phyloP scores from a whole-genome alignment of 352 stramenopile species.

The Globisporangium nagaii region DNA sequence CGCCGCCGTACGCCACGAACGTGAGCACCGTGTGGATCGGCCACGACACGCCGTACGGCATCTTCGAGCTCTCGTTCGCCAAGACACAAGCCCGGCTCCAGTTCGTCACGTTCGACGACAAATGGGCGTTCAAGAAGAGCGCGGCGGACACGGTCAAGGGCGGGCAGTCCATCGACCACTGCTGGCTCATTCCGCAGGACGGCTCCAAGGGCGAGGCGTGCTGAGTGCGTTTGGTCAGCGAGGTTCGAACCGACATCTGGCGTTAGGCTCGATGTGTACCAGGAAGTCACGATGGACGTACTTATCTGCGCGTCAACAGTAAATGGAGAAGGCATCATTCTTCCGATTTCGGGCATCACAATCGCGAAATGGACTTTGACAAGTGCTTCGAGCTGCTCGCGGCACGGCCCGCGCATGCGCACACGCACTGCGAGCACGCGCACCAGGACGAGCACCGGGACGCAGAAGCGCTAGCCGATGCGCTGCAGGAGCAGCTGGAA shows the following conservation, averaged over 20 bases:
- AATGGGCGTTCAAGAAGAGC: conserved; percentile 48
- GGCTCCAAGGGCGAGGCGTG: conserved; percentile 38
- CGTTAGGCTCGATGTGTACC: no score
- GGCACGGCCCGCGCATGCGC: conserved; percentile 44
- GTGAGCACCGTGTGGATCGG: conserved; percentile 51
- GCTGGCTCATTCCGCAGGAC: conserved; percentile 65
- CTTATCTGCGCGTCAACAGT: no score
- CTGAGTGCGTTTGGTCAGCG: conserved; percentile 7
- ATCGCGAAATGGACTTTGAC: conserved; percentile 59
- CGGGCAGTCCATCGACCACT: conserved; percentile 42
- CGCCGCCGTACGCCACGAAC: conserved; percentile 34
- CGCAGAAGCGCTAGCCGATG: conserved; percentile 10
- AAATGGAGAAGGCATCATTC: no score
- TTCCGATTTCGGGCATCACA: no score
- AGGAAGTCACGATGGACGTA: no score
- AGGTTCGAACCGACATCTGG: no score
- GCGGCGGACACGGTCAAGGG: conserved; percentile 37
- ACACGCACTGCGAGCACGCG: conserved; percentile 51
- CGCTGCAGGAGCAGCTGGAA: conserved; percentile 8
- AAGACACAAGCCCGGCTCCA: conserved; percentile 49
- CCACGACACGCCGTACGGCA: conserved; percentile 52
- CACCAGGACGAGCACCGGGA: conserved; percentile 10
- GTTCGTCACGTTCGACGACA: conserved; percentile 63
- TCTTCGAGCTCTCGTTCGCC: conserved; percentile 67
- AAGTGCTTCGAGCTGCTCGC: conserved; percentile 60